phyloP scores from a whole-genome alignment of 345 rosid genomes.

The Hevea brasiliensis region DNA sequence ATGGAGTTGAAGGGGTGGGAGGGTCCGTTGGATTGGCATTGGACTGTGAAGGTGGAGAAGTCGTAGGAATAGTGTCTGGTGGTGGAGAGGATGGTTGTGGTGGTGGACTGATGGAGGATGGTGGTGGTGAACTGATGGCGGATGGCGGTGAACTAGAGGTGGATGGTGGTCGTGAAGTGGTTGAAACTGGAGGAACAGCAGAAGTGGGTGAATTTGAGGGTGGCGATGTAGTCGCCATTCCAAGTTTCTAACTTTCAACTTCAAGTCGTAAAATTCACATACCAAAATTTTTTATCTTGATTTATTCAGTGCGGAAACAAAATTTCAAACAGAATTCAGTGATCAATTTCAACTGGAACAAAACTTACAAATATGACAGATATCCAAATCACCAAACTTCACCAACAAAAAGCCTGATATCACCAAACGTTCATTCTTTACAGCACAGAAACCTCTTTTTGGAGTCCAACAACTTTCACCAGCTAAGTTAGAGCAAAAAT shows the following conservation, averaged over 20 bases:
- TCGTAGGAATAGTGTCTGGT: constrained; percentile 8
- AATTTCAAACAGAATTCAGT: constrained; percentile 13
- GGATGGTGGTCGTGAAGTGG: constrained; percentile 39
- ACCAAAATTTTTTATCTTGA: constrained; percentile 13
- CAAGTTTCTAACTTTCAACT: background rate
- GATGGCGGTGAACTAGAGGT: constrained; percentile 14
- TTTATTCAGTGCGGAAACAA: background rate
- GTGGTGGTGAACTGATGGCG: constrained; percentile 34
- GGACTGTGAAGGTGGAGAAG: constrained; percentile 23
- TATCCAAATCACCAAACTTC: constrained; percentile 39
- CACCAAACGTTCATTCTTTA: constrained; percentile 22
- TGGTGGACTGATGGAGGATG: constrained; percentile 34
- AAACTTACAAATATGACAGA: constrained; percentile 21
- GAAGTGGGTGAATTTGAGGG: constrained; percentile 54
- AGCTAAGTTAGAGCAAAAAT: constrained; percentile 20
- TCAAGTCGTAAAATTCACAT: constrained; percentile 15
- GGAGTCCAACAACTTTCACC: background rate
- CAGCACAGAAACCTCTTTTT: constrained; percentile 15
- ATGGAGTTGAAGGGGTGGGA: constrained; percentile 23
- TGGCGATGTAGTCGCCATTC: constrained; percentile 62
- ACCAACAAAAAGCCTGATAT: constrained; percentile 34
- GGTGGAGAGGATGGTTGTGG: constrained; percentile 14
- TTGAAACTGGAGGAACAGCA: constrained; percentile 34
- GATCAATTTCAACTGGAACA: constrained; percentile 6
- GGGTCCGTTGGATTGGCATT: background rate